phyloP scores from a whole-genome alignment of 352 stramenopile genomes.

The Stephanocyclus meneghinianus region DNA sequence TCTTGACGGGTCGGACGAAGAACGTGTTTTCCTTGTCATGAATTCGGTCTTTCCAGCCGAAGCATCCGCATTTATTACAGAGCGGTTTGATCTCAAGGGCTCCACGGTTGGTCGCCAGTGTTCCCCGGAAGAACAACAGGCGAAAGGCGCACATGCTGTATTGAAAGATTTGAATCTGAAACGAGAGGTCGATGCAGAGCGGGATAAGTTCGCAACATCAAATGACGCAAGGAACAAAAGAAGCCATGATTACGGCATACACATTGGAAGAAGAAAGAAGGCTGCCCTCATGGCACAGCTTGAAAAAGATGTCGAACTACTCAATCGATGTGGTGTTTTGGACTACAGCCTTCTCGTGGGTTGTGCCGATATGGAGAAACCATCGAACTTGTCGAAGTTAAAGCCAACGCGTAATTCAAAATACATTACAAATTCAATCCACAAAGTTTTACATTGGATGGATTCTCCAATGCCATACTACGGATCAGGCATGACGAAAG shows the following conservation, averaged over 20 bases:
- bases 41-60: conserved; percentile 79
- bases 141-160: conserved; percentile 69
- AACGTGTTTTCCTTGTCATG: conserved; percentile 78
- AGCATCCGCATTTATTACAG: conserved; percentile 65
- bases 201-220: conserved; percentile 24
- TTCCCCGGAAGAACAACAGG: conserved; percentile 63
- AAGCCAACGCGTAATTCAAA: background rate
- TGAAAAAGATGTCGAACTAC: conserved; percentile 70
- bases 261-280: conserved; percentile 65
- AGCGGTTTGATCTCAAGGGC: conserved; percentile 82
- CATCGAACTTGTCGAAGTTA: conserved; percentile 6
- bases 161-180: conserved; percentile 81
- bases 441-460: conserved; percentile 37
- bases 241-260: conserved; percentile 56
- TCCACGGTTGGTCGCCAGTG: conserved; percentile 76
- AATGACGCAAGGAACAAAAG: background rate
- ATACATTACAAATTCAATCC: conserved; percentile 15
- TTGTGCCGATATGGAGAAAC: conserved; percentile 56
- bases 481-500: conserved; percentile 59
- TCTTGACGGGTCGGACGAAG: conserved; percentile 18
- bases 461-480: conserved; percentile 64
- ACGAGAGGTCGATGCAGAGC: conserved; percentile 57
- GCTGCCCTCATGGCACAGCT: conserved; percentile 68
- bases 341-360: conserved; percentile 82
- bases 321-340: conserved; percentile 71